Percentiles rank a stretch among this genome's conserved stretches.
phyloP scores from a whole-genome alignment of 768 basidiomycete species.

The Termitomyces sp. region DNA sequence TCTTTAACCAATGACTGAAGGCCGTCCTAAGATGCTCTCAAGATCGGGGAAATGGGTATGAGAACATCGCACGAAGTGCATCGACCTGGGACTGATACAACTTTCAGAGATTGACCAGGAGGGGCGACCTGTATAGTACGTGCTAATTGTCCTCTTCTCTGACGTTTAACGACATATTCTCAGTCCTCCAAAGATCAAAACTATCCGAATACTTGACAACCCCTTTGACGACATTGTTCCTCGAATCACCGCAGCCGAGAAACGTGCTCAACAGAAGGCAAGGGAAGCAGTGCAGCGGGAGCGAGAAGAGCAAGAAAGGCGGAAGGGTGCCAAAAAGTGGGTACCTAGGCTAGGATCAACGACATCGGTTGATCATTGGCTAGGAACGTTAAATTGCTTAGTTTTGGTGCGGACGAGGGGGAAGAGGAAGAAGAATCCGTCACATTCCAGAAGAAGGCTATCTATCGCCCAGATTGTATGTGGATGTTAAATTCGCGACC shows the following conservation, averaged over 20 bases:
- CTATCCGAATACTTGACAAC: constrained; percentile 83
- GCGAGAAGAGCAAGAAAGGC: constrained; percentile 69
- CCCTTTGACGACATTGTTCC: constrained; percentile 95
- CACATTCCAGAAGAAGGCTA: constrained; percentile 72
- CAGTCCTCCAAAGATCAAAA: constrained; percentile 90
- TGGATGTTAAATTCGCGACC: constrained; percentile 10
- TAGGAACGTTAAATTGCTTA: constrained; percentile 87
- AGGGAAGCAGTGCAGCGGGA: constrained; percentile 72
- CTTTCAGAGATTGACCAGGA: constrained; percentile 64
- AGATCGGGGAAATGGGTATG: constrained; percentile 87
- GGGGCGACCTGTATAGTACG: constrained; percentile 77
- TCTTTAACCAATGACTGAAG: not conserved
- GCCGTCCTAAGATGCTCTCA: constrained; percentile 67
- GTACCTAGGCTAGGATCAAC: constrained; percentile 17
- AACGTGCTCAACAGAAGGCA: constrained; percentile 78
- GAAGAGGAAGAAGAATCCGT: constrained; percentile 56
- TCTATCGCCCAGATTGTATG: constrained; percentile 82
- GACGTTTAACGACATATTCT: not conserved
- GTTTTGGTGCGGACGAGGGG: constrained; percentile 78
- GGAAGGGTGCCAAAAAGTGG: constrained; percentile 86
- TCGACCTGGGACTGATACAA: constrained; percentile 1
- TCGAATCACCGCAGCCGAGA: constrained; percentile 93
- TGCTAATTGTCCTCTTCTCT: constrained; percentile 20
- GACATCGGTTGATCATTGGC: not conserved
- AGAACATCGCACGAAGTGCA: not conserved